phyloP scores from a whole-genome alignment of 352 stramenopile species.

The Phytophthora foliorum region DNA sequence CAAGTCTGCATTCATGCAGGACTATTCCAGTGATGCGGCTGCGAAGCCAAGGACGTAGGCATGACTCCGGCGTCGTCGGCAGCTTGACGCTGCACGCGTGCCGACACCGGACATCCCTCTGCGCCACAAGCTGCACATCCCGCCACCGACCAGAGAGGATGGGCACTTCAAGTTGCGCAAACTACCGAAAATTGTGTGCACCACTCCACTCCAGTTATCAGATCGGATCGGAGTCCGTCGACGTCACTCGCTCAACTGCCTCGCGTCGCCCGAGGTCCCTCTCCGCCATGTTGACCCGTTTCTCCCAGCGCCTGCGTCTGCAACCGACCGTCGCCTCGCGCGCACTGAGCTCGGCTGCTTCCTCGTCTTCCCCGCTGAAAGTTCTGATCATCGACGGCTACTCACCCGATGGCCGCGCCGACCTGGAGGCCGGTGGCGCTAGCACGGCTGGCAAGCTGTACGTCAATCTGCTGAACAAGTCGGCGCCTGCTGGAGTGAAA shows the following conservation, averaged over 20 bases:
- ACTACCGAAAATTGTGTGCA: constrained; percentile 26
- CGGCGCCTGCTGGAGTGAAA: constrained; percentile 58
- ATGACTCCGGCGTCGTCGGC: constrained; percentile 8
- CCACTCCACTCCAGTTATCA: constrained; percentile 23
- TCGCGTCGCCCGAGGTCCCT: not conserved
- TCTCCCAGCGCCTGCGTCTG: constrained; percentile 20
- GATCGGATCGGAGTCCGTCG: constrained; percentile 1
- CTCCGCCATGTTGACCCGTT: constrained; percentile 33
- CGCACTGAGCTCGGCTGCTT: constrained; percentile 29
- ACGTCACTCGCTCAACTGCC: constrained; percentile 35
- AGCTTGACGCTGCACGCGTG: not conserved
- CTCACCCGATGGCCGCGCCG: constrained; percentile 68
- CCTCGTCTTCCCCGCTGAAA: constrained; percentile 54
- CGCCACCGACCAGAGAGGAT: constrained; percentile 10
- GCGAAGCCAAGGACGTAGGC: not conserved
- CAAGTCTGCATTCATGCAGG: constrained; percentile 9
- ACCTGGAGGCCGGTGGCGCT: constrained; percentile 73
- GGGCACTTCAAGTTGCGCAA: constrained; percentile 37
- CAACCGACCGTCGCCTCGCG: constrained; percentile 18
- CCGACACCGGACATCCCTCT: constrained; percentile 3
- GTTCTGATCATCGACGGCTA: constrained; percentile 87
- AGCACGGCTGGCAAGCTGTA: constrained; percentile 81
- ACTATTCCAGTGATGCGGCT: constrained; percentile 12
- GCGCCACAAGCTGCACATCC: constrained; percentile 24
- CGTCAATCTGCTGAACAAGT: constrained; percentile 67